Base-by-base conservation (phyloP, 2,329 filamentous ascomycete species). In the Penicillium sp. region DNA sequence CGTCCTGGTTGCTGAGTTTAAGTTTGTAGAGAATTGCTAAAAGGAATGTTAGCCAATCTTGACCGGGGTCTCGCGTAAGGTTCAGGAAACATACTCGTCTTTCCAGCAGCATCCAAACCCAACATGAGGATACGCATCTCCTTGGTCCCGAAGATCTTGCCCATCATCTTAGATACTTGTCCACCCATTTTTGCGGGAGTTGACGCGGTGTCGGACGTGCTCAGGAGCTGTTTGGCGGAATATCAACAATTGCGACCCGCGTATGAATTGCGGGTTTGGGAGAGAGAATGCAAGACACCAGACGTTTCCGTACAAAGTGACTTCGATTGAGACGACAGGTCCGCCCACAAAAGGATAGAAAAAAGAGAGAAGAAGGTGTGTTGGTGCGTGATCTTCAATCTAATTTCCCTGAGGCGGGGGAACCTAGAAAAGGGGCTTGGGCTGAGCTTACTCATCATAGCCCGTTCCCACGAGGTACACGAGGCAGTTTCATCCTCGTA, bases 61-160 rank as follows among this genome's bases (percentile, higher is more conserved):
- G 15, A 12, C 31, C 19, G n/a, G 3, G 38, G 50, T 33, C 53
- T 35, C n/a, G 27, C n/a, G 38, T 41, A 31, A 31, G 27, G 57
- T 27, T 4, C 2, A 40, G 23, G 25, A 38, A 43, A 66, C 78
- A 68, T 71, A 83, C 81, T 97, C 48, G 94, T 99, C 84, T 99
- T 99, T 83, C 94, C 94, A 67, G 94, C 94, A 66, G 94, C 94
- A 80, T 99, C 94, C 70, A 97, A 86, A 70, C 94, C 94, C 69
- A 99, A 84, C 94, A 99, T 99, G 75, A 97, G 83, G 76, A 99
- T 88, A 73, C 93, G 90, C 92, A 97, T 97, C 82, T 97, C 93
- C 84, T 96, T 96, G 68, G 93, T 96, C 80, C 93, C 93, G 83
- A 96, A 97, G 83, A 97, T 91, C 87, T 95, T 96, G 80, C 91